Evolutionary conservation across 2,329 filamentous ascomycete species (phyloP), one percentile per base, ranked within the genome.

Genomic region (Trichoderma semiorbis): DNA sequence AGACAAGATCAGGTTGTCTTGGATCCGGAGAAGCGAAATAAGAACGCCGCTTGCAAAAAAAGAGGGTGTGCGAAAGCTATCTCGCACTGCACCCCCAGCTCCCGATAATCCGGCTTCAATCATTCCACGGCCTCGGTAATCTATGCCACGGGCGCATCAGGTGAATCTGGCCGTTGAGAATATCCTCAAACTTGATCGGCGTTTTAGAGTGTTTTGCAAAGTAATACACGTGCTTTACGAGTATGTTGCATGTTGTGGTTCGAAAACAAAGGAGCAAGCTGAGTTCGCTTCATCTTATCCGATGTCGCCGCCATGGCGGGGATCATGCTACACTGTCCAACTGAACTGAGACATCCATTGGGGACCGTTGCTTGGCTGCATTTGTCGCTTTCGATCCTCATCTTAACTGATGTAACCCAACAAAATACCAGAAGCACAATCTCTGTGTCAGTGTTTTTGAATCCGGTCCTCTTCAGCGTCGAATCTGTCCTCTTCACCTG

Each of bases 391-490:
- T 34, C 57, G 14, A 60, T 30, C 30, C 47, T 53, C 28, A 34
- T 18, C 30, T 34, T 11, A 32, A 60, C 32, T 34, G 30, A 3
- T 11, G 11, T 53, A 60, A 11, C 57, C 57, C 57, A 60, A 60
- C 57, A 60, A 60, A 34, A 60, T 34, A 34, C 57, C 30, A 34
- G 11, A 60, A 3, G 5, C 28, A 34, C 30, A 60, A 66, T 43
- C 64, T 67, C 64, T 67, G 64, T 67, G 64, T 67, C 64, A 43
- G 3, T n/a, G 32, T 21, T 58, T 67, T 58, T 11, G 24, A 58
- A 30, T 58, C 11, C 47, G 47, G 21, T 24, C 47, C 18, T 34
- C 47, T 16, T 30, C 18, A 50, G 36, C 64, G 32, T 18, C 50
- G 14, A 28, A 39, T 28, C 47, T 67, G 21, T 30, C 32, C 66